phyloP scores from a whole-genome alignment of 2,329 filamentous ascomycete species.

The Neophaeococcomyces mojaviensis region DNA sequence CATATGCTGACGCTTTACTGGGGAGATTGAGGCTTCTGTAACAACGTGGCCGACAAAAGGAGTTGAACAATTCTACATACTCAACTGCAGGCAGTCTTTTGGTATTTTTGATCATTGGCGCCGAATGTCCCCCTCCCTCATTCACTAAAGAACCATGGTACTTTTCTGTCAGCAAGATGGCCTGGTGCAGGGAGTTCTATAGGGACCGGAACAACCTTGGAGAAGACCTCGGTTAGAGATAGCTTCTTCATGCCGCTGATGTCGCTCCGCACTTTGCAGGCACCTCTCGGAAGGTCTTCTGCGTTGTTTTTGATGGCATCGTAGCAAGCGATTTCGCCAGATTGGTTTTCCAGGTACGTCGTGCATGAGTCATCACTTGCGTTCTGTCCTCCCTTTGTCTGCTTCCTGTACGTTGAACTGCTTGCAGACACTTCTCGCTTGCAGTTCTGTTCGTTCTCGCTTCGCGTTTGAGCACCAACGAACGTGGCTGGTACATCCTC shows the following conservation, averaged over 20 bases:
- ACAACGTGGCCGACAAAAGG: too few species aligned
- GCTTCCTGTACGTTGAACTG: neutral
- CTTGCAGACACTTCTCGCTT: neutral
- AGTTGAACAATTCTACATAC: too few species aligned
- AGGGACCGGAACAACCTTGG: slow-evolving; percentile 52
- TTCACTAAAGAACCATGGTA: slow-evolving; percentile 38
- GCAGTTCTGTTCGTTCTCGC: too few species aligned
- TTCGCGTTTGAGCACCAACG: too few species aligned
- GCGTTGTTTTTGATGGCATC: too few species aligned
- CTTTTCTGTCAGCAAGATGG: slow-evolving; percentile 34
- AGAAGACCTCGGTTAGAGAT: slow-evolving; percentile 39
- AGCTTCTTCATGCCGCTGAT: neutral
- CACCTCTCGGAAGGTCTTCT: neutral
- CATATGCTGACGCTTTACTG: too few species aligned
- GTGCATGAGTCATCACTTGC: neutral
- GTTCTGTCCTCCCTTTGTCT: neutral
- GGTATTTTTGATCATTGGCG: neutral
- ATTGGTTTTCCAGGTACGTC: too few species aligned
- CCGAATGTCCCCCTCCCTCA: neutral
- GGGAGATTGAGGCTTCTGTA: too few species aligned
- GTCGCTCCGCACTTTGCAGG: neutral
- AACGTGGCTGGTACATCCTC: too few species aligned
- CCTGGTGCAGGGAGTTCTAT: slow-evolving; percentile 52
- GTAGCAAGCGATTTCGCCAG: too few species aligned
- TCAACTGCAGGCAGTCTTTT: too few species aligned